Evolutionary conservation across 108 stramenopile genomes (phyloP).

Genomic region (Nitzschia palea): DNA sequence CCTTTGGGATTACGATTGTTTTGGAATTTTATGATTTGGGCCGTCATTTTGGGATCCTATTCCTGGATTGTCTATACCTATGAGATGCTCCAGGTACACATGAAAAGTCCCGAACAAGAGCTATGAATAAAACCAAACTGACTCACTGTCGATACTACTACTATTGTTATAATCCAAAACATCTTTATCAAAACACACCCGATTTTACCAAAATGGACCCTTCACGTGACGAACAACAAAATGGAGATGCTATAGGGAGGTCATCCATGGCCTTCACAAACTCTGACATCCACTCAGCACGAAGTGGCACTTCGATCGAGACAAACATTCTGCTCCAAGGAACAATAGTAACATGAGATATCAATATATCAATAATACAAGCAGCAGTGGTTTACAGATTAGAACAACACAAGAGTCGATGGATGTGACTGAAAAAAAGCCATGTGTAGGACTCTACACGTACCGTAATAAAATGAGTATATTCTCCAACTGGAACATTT

Average conservation of each 20-base stretch:
- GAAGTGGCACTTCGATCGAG: constrained; percentile 43
- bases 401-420: too few relatives aligned
- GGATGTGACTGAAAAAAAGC: too few relatives aligned
- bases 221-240: too few relatives aligned
- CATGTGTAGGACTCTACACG: not conserved
- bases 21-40: constrained; percentile 62
- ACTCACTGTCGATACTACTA: not conserved
- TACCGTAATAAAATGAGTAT: constrained; percentile 57
- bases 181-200: too few relatives aligned
- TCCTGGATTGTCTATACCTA: constrained; percentile 17
- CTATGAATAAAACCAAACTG: not conserved
- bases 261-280: too few relatives aligned
- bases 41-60: constrained; percentile 43
- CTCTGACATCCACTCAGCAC: constrained; percentile 29
- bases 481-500: constrained; percentile 49
- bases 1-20: constrained; percentile 34
- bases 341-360: too few relatives aligned
- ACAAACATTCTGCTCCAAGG: constrained; percentile 22
- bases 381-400: too few relatives aligned
- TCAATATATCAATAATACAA: too few relatives aligned
- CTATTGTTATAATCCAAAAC: not conserved
- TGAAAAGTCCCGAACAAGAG: not conserved
- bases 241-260: too few relatives aligned
- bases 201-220: too few relatives aligned
- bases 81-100: not conserved